phyloP scores from a whole-genome alignment of 768 basidiomycete genomes.

The Serendipita sp. region DNA sequence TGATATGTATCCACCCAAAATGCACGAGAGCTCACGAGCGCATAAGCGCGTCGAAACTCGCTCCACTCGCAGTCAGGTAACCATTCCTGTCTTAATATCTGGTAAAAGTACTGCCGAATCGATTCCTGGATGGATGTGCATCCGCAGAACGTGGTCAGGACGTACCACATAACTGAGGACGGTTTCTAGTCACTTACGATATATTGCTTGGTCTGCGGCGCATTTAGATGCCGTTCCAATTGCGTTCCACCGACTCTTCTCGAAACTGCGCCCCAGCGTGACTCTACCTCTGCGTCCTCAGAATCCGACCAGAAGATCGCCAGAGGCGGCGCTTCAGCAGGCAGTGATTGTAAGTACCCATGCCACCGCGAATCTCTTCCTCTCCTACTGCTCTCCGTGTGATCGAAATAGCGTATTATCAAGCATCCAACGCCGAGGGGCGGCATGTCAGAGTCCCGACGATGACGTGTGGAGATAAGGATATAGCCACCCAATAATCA shows the following conservation, averaged over 20 bases:
- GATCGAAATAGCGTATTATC: background rate
- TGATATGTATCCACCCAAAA: conserved; percentile 75
- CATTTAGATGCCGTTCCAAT: background rate
- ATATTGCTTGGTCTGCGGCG: background rate
- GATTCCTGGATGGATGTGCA: background rate
- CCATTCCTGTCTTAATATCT: background rate
- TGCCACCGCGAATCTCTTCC: conserved; percentile 39
- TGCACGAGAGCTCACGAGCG: conserved; percentile 63
- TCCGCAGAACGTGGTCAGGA: background rate
- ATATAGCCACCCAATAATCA: background rate
- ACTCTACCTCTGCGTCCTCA: background rate
- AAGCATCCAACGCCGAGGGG: too few relatives aligned
- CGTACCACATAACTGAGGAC: background rate
- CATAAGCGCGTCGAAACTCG: conserved; percentile 38
- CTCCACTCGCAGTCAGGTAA: background rate
- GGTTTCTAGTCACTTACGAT: background rate
- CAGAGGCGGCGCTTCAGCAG: conserved; percentile 33
- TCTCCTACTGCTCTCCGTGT: conserved; percentile 21
- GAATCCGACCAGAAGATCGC: conserved; percentile 42
- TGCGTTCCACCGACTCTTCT: background rate
- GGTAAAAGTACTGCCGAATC: background rate
- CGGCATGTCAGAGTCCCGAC: background rate
- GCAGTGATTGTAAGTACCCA: conserved; percentile 50
- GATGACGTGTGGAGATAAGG: background rate
- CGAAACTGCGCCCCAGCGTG: background rate